These are phyloP conservation scores for Trichoderma orchidacearum DNA, from an alignment of 495 filamentous ascomycete species.

Conservation along the genomic window DNA sequence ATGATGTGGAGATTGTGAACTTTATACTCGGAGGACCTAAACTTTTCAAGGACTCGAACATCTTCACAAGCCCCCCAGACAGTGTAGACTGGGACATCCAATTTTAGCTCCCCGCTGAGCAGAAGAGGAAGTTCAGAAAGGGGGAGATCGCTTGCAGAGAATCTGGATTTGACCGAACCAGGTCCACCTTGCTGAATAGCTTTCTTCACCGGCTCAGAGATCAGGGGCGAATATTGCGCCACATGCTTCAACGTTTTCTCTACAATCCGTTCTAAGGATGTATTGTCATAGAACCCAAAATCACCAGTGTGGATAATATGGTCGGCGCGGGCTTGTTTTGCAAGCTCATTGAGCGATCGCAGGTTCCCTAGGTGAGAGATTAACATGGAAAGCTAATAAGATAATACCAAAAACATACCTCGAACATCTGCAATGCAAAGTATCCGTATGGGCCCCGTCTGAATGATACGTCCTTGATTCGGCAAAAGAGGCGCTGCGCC, in stretches of 20 bases:
- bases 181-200: slow-evolving; percentile 45
- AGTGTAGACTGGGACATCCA: slow-evolving; percentile 95
- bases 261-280: slow-evolving; percentile 89
- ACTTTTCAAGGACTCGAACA: slow-evolving; percentile 94
- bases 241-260: slow-evolving; percentile 99
- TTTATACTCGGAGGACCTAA: slow-evolving; percentile 96
- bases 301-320: slow-evolving; percentile 98
- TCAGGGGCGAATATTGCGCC: slow-evolving; percentile 92
- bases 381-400: slow-evolving; percentile 4
- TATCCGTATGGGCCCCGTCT: slow-evolving; percentile 71
- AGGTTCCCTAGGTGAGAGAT: slow-evolving; percentile 59
- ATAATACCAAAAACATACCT: slow-evolving; percentile 38
- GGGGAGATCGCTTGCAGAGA: slow-evolving; percentile 64
- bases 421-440: slow-evolving; percentile 96
- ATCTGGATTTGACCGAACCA: slow-evolving; percentile 70
- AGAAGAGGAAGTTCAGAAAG: slow-evolving; percentile 92
- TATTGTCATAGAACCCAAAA: slow-evolving; percentile 98
- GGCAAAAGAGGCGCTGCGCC: slow-evolving; percentile 42
- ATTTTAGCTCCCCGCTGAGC: slow-evolving; percentile 70
- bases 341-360: slow-evolving; percentile 88
- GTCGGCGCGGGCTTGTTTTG: slow-evolving; percentile 82
- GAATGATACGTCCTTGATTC: slow-evolving; percentile 55
- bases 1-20: slow-evolving; percentile 96
- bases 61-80: slow-evolving; percentile 99
- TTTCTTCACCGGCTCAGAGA: slow-evolving; percentile 78